Percentiles rank a stretch among this genome's conserved stretches.
Conservation (phyloP, 1,284 basidiomycete species). For the Rhizoctonia solani region DNA sequence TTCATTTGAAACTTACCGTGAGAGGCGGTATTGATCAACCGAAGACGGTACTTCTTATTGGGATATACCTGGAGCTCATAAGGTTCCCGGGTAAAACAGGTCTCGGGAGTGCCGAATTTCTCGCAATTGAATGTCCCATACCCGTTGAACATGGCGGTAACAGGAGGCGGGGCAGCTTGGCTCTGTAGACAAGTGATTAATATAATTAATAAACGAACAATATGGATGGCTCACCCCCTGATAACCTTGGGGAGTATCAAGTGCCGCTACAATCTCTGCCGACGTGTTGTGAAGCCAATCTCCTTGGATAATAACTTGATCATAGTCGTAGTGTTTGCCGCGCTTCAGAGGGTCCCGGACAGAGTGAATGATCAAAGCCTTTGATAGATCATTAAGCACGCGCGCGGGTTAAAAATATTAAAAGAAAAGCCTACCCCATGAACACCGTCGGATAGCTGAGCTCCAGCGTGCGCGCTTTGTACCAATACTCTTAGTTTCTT, state of each 20-base stretch:
- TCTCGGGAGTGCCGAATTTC: slow-evolving; percentile 40
- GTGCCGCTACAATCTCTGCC: slow-evolving; percentile 43
- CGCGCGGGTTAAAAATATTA: slow-evolving; percentile 22
- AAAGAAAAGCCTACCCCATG: slow-evolving; percentile 42
- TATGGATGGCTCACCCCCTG: slow-evolving; percentile 40
- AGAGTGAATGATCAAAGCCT: slow-evolving; percentile 49
- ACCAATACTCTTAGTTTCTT: not conserved
- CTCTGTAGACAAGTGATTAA: not conserved
- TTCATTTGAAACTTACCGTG: not conserved
- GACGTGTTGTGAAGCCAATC: slow-evolving; percentile 49
- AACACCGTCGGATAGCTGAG: slow-evolving; percentile 13
- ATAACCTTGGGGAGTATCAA: slow-evolving; percentile 46
- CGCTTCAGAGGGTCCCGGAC: slow-evolving; percentile 42
- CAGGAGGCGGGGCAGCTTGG: slow-evolving; percentile 14
- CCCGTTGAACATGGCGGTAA: slow-evolving; percentile 25
- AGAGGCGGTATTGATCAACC: slow-evolving; percentile 58
- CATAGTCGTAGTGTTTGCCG: slow-evolving; percentile 47
- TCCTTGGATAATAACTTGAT: slow-evolving; percentile 47
- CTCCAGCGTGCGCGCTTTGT: slow-evolving; percentile 29
- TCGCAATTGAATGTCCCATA: slow-evolving; percentile 16
- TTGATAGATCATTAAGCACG: not conserved
- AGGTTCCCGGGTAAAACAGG: slow-evolving; percentile 44
- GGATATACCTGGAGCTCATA: slow-evolving; percentile 43
- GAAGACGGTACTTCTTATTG: slow-evolving; percentile 51
- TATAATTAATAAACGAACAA: no score